Conservation (phyloP, 441 rosid species). For the Gossypium davidsonii region DNA sequence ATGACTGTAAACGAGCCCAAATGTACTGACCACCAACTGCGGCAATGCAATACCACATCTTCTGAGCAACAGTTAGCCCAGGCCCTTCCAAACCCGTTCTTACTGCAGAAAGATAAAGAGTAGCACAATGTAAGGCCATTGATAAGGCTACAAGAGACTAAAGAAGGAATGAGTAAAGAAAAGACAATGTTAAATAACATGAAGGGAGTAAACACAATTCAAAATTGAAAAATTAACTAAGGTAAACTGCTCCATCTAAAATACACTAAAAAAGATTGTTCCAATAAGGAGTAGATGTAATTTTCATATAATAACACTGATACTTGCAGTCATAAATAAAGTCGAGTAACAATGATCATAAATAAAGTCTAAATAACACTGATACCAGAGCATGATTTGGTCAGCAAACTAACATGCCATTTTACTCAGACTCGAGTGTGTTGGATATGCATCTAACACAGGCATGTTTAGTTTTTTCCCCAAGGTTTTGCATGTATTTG, state of each 20-base stretch:
- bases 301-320: not conserved
- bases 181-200: not conserved
- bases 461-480: not conserved
- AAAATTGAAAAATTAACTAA: not conserved
- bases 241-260: not conserved
- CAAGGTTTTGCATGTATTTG: not conserved
- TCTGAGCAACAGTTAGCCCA: slow-evolving; percentile 73
- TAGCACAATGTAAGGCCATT: not conserved
- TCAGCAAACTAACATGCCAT: not conserved
- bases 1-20: slow-evolving; percentile 85
- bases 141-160: not conserved
- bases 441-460: not conserved
- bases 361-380: not conserved
- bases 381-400: not conserved
- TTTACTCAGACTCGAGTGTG: not conserved
- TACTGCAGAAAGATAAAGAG: slow-evolving; percentile 40
- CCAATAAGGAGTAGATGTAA: not conserved
- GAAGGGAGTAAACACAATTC: not conserved
- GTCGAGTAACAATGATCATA: not conserved
- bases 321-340: not conserved
- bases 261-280: not conserved
- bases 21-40: slow-evolving; percentile 91
- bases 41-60: slow-evolving; percentile 86
- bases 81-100: slow-evolving; percentile 97
- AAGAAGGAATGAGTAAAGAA: not conserved